Base-by-base conservation (phyloP, 495 filamentous ascomycete genomes). In the Aspergillus conjunctus region DNA sequence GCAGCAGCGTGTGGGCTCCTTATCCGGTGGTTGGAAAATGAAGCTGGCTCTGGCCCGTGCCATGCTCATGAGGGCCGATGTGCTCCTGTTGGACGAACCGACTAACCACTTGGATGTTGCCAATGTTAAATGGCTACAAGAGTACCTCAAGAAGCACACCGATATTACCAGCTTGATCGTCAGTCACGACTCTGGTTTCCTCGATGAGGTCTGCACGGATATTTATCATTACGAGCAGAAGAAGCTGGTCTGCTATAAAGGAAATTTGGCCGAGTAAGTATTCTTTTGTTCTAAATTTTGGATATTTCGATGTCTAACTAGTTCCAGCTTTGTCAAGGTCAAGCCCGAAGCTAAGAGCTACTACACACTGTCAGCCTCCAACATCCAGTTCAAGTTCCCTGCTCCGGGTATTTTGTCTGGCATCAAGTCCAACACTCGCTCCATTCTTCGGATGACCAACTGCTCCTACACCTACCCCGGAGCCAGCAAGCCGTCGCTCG, bases 21-120 rank as follows among this genome's bases (percentile, higher is more conserved):
- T 98, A 18, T 99, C 94, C n/a, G 94, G 94, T 72, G 94, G 94
- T 68, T 99, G 94, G 94, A 98, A 99, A 85, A 99, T 99, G 94
- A 99, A 99, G 86, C 79, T 99, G 56, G 94, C 94, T 58, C 81
- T 99, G 66, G 94, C 95, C 54, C 86, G 94, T 68, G 94, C 94
- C 60, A 98, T 99, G 94, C 83, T 99, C 63, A 89, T 90, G 83
- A 90, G 88, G 71, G 94, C 94, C 37, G 93, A 99, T 74, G 93
- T 99, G 44, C 80, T 99, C 37, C 77, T 99, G 34, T 86, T 99
- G 32, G 94, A 99, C 83, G 94, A 98, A 86, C 94, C 94, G 72
- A 98, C 94, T 71, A 98, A 98, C 82, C 94, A 98, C 73, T 79
- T 98, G 65, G 94, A 98, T 73, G 93, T 98, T 66, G 88, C 87